Evolutionary conservation across 441 rosid species (phyloP).

Genomic region (Erodium chrysanthum): DNA sequence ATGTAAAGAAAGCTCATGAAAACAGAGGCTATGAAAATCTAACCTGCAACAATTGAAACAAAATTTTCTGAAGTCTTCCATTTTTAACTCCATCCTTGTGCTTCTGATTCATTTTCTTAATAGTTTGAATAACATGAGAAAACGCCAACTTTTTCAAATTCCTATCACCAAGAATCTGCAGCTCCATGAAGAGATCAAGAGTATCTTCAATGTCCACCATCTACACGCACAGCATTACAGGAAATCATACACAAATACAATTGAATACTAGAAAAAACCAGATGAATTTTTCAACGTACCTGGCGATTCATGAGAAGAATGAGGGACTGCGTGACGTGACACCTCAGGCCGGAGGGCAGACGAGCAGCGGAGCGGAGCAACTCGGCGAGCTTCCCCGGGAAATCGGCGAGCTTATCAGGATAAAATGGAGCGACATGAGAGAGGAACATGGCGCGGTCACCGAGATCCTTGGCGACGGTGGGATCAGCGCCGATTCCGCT

Average conservation of each 20-base stretch:
- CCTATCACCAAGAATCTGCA: slow-evolving; percentile 73
- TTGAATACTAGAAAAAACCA: background rate
- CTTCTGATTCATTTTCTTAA: slow-evolving; percentile 63
- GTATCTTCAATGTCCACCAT: slow-evolving; percentile 51
- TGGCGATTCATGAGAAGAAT: slow-evolving; percentile 62
- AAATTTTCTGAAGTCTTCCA: slow-evolving; percentile 64
- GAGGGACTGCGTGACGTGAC: slow-evolving; percentile 57
- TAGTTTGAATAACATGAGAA: slow-evolving; percentile 66
- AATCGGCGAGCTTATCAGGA: slow-evolving; percentile 45
- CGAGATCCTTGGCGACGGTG: slow-evolving; percentile 60
- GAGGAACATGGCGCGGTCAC: slow-evolving; percentile 60
- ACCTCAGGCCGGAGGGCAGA: slow-evolving; percentile 64
- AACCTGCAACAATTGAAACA: slow-evolving; percentile 67
- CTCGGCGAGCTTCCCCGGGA: slow-evolving; percentile 55
- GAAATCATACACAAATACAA: background rate
- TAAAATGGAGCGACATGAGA: slow-evolving; percentile 77
- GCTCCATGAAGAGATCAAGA: slow-evolving; percentile 66
- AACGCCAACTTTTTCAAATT: slow-evolving; percentile 62
- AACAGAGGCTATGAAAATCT: background rate
- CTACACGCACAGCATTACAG: slow-evolving; percentile 27
- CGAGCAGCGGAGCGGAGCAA: slow-evolving; percentile 51
- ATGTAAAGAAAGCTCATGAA: background rate
- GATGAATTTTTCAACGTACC: slow-evolving; percentile 21
- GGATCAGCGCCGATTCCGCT: slow-evolving; percentile 53
- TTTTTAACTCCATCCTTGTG: slow-evolving; percentile 65